Conservation (phyloP, 345 rosid genomes). For the Iberis pinnata region DNA sequence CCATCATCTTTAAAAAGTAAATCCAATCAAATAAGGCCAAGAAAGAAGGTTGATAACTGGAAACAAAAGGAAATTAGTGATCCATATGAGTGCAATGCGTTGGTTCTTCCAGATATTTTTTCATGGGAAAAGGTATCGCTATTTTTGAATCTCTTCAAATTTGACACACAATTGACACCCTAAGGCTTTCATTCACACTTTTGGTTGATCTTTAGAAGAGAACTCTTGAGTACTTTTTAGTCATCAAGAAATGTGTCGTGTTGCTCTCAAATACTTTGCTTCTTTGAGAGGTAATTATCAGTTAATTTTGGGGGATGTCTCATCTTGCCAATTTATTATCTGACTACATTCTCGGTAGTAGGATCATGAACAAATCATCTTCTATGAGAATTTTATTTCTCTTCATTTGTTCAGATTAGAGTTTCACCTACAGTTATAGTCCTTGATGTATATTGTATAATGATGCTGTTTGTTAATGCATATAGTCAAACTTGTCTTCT, state of each 20-base stretch:
- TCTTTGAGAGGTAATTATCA: no score
- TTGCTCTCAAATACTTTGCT: neutral
- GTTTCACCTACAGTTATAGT: neutral
- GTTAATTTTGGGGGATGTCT: neutral
- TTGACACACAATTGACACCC: conserved; percentile 1
- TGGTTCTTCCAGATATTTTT: conserved; percentile 29
- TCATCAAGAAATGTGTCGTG: conserved; percentile 4
- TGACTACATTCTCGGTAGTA: neutral
- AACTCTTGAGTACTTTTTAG: neutral
- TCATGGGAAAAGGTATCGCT: conserved; percentile 26
- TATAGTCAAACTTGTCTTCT: conserved; percentile 5
- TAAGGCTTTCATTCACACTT: neutral
- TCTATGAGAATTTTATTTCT: neutral
- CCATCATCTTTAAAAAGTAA: conserved; percentile 16
- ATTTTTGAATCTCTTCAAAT: neutral
- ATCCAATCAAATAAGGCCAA: conserved; percentile 2
- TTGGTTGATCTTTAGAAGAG: conserved; percentile 2
- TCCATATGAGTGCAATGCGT: conserved; percentile 30
- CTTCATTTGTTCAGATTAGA: neutral
- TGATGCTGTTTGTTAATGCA: conserved; percentile 6
- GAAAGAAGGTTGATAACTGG: conserved; percentile 7
- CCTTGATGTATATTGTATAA: neutral
- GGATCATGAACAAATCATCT: neutral
- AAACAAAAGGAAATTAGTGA: conserved; percentile 27
- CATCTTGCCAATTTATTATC: neutral